A percentile compares a stretch with the other conserved stretches of the same genome.
Evolutionary conservation across 2,329 filamentous ascomycete genomes (phyloP).

Genomic region (Amauroascus verrucosus): DNA sequence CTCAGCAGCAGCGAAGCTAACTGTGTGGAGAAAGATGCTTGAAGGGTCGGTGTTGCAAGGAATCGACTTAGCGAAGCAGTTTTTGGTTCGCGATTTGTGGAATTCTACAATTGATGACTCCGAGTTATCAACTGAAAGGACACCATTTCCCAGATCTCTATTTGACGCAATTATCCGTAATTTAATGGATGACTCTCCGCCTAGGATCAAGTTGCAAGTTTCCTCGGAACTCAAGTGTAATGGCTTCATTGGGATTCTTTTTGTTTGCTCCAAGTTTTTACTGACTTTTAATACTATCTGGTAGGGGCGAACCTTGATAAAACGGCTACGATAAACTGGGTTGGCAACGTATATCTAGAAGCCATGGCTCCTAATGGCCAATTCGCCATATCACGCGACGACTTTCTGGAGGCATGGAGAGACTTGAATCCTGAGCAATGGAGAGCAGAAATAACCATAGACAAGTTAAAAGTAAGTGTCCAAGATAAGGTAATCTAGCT

Average conservation of each 20-base stretch:
- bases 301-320: conserved; percentile 35
- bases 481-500: background rate
- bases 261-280: background rate
- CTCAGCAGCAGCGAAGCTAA: conserved; percentile 38
- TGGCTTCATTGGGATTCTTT: conserved; percentile 14
- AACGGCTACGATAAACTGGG: conserved; percentile 26
- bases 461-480: conserved; percentile 21
- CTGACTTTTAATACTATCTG: conserved; percentile 2
- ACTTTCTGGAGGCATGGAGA: conserved; percentile 34
- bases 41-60: conserved; percentile 33
- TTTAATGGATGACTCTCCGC: conserved; percentile 24
- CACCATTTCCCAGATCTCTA: conserved; percentile 26
- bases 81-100: conserved; percentile 35
- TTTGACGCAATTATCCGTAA: conserved; percentile 33
- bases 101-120: conserved; percentile 31
- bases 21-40: conserved; percentile 40
- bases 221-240: conserved; percentile 30
- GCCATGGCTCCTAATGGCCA: conserved; percentile 26
- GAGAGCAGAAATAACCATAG: conserved; percentile 28
- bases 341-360: conserved; percentile 34
- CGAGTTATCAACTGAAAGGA: conserved; percentile 19
- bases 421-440: conserved; percentile 37
- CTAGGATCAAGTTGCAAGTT: conserved; percentile 15
- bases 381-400: conserved; percentile 25
- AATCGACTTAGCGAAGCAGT: conserved; percentile 34